phyloP scores from a whole-genome alignment of 2,329 filamentous ascomycete genomes.

The Aspergillus fumigatus region DNA sequence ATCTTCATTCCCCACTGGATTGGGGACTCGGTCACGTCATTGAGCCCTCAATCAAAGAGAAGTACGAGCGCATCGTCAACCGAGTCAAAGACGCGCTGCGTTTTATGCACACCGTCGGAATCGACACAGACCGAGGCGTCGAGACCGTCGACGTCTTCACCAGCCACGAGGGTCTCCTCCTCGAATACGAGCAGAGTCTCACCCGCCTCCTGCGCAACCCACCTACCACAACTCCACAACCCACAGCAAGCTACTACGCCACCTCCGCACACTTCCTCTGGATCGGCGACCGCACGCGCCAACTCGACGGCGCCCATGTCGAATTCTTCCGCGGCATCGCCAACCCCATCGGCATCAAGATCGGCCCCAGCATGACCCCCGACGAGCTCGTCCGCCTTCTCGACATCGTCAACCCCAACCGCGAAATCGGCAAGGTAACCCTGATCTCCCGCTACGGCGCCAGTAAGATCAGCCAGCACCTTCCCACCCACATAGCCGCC shows the following conservation, averaged over 20 bases:
- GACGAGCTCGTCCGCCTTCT: slow-evolving; percentile 74
- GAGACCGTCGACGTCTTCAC: slow-evolving; percentile 94
- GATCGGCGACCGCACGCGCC: slow-evolving; percentile 94
- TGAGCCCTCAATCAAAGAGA: slow-evolving; percentile 74
- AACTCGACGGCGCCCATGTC: slow-evolving; percentile 88
- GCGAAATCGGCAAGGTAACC: slow-evolving; percentile 88
- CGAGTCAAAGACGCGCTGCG: slow-evolving; percentile 87
- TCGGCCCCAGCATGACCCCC: slow-evolving; percentile 77
- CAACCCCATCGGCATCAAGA: slow-evolving; percentile 95
- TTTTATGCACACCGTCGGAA: slow-evolving; percentile 92
- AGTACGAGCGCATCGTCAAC: slow-evolving; percentile 78
- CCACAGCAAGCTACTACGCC: slow-evolving; percentile 67
- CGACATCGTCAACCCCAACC: slow-evolving; percentile 74
- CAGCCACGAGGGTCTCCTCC: slow-evolving; percentile 86
- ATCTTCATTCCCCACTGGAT: slow-evolving; percentile 87
- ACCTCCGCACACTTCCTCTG: slow-evolving; percentile 96
- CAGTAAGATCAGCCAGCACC: slow-evolving; percentile 65
- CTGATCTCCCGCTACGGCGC: slow-evolving; percentile 94
- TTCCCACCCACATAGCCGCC: slow-evolving; percentile 81
- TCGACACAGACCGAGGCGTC: slow-evolving; percentile 76
- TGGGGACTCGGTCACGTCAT: slow-evolving; percentile 92
- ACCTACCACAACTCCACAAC: slow-evolving; percentile 22
- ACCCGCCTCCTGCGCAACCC: slow-evolving; percentile 71
- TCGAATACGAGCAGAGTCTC: slow-evolving; percentile 89
- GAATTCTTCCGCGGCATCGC: slow-evolving; percentile 96